Evolutionary conservation across 2,329 filamentous ascomycete genomes (phyloP).

Genomic region (Pseudonectria foliicola): DNA sequence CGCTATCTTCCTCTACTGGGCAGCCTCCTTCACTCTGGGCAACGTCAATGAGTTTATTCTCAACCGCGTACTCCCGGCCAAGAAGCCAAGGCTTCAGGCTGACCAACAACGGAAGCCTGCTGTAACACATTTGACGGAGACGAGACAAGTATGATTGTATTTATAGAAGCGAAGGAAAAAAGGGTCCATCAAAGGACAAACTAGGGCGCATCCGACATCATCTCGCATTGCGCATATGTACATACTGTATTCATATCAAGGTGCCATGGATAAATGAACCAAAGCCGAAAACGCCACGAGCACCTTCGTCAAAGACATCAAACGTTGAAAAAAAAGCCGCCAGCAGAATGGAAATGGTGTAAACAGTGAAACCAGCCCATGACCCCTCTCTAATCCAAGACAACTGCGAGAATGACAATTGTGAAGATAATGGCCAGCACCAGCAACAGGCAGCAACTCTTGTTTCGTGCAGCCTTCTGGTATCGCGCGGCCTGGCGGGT

Average conservation of each 20-base stretch:
- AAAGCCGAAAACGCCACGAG: constrained; percentile 10
- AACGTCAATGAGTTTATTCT: constrained; percentile 28
- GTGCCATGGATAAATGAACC: constrained; percentile 17
- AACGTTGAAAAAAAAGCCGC: background rate
- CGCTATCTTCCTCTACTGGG: constrained; percentile 36
- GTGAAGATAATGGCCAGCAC: constrained; percentile 84
- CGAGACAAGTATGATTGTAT: background rate
- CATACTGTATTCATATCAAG: constrained; percentile 12
- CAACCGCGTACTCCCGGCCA: constrained; percentile 13
- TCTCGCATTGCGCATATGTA: constrained; percentile 14
- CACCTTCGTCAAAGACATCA: constrained; percentile 7
- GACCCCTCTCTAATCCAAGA: constrained; percentile 52
- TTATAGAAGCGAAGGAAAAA: constrained; percentile 7
- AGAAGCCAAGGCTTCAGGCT: constrained; percentile 9
- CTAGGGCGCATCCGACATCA: constrained; percentile 1
- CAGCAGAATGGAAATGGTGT: background rate
- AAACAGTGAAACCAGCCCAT: background rate
- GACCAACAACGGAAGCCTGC: constrained; percentile 5
- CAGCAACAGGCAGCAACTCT: constrained; percentile 84
- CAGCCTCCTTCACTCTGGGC: constrained; percentile 28
- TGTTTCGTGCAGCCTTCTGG: constrained; percentile 91
- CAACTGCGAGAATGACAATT: constrained; percentile 81
- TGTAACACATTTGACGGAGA: constrained; percentile 17
- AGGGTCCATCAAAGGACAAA: constrained; percentile 5
- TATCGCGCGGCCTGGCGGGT: constrained; percentile 79